Conservation (phyloP, 2,329 filamentous ascomycete species). For the Berkeleyomyces rouxiae region DNA sequence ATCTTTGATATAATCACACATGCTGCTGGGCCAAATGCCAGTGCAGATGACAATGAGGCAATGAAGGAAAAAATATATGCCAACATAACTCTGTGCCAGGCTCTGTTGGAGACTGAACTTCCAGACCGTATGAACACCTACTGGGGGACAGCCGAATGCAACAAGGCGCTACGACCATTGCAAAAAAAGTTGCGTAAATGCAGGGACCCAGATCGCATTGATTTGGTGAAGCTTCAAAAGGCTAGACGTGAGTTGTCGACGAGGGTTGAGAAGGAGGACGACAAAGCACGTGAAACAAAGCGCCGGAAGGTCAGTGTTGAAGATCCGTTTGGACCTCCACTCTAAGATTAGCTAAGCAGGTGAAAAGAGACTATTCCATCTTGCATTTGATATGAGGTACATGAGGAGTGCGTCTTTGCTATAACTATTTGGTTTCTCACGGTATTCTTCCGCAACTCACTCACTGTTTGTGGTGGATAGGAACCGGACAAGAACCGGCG, state of each 20-base stretch:
- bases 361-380: not conserved
- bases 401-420: not conserved
- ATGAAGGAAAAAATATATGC: constrained; percentile 32
- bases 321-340: constrained; percentile 32
- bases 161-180: constrained; percentile 37
- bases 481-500: no score
- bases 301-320: constrained; percentile 29
- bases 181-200: constrained; percentile 57
- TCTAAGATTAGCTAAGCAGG: constrained; percentile 14
- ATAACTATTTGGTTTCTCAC: not conserved
- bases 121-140: constrained; percentile 38
- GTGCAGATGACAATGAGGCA: constrained; percentile 18
- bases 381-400: not conserved
- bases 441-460: not conserved
- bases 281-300: constrained; percentile 28
- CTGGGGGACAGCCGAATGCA: constrained; percentile 34
- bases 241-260: constrained; percentile 40
- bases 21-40: constrained; percentile 18
- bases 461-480: no score
- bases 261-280: constrained; percentile 25
- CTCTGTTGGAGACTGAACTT: constrained; percentile 39
- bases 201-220: constrained; percentile 55
- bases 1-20: constrained; percentile 17
- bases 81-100: constrained; percentile 33
- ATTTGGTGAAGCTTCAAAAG: constrained; percentile 52